Evolutionary conservation across 2,329 filamentous ascomycete species (phyloP).

Genomic region (Dactylella cylindrospora): DNA sequence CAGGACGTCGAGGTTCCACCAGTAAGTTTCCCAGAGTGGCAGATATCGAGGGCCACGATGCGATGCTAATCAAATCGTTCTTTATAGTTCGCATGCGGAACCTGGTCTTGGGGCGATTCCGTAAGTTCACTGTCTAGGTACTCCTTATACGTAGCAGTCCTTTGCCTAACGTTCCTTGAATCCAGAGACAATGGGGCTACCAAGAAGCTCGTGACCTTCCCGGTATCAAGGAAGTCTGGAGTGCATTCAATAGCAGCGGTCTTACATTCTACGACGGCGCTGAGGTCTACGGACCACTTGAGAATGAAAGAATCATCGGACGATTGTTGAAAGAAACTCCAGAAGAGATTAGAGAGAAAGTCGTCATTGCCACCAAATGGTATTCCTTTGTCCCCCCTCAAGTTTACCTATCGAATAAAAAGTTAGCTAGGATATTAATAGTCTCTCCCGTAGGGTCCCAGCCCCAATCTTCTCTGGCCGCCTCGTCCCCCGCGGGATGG

Average conservation of each 20-base stretch:
- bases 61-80: not conserved
- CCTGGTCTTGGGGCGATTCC: constrained; percentile 37
- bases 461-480: constrained; percentile 52
- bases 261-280: constrained; percentile 56
- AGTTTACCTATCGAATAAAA: no score
- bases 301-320: constrained; percentile 54
- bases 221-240: constrained; percentile 51
- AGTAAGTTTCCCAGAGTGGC: not conserved
- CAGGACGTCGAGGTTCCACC: constrained; percentile 29
- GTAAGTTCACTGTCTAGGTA: constrained; percentile 1
- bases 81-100: constrained; percentile 26
- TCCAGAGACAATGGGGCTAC: constrained; percentile 27
- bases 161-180: not conserved
- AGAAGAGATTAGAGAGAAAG: constrained; percentile 46
- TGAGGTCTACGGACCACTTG: constrained; percentile 54
- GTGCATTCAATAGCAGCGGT: constrained; percentile 51
- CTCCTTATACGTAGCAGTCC: not conserved
- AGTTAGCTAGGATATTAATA: not conserved
- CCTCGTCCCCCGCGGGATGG: constrained; percentile 51
- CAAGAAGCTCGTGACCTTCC: constrained; percentile 27
- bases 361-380: constrained; percentile 41
- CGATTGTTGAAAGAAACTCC: constrained; percentile 52
- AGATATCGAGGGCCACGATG: not conserved
- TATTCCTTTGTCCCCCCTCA: constrained; percentile 50
- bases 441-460: constrained; percentile 51